Percentiles rank a stretch among this genome's conserved stretches.
These are phyloP conservation scores for Paraphaeosphaeria minitans DNA, from an alignment of 2,329 filamentous ascomycete species.

Conservation along the genomic window DNA sequence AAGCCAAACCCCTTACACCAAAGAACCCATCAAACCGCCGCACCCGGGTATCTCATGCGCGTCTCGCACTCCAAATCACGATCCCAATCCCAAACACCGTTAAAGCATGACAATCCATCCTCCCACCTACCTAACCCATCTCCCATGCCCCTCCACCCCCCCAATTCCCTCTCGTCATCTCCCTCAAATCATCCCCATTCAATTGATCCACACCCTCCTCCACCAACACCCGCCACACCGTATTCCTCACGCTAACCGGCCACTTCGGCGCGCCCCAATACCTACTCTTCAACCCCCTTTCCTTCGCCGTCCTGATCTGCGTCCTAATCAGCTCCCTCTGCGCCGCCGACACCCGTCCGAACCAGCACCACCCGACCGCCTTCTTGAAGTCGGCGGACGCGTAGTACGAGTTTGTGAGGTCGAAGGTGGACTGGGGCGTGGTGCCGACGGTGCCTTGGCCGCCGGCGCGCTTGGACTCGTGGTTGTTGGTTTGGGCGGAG, in stretches of 20 bases:
- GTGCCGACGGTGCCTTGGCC: conserved; percentile 56
- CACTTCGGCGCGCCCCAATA: conserved; percentile 64
- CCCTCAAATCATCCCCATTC: conserved; percentile 63
- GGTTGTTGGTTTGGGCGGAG: background rate
- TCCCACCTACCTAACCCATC: conserved; percentile 24
- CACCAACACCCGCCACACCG: conserved; percentile 60
- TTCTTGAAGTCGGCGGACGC: conserved; percentile 63
- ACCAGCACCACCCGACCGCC: conserved; percentile 59
- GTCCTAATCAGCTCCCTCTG: conserved; percentile 56
- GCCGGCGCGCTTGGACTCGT: conserved; percentile 8
- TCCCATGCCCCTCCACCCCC: conserved; percentile 34
- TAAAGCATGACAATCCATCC: background rate
- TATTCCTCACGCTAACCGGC: conserved; percentile 60
- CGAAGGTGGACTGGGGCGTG: conserved; percentile 42
- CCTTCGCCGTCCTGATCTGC: conserved; percentile 59
- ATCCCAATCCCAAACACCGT: background rate
- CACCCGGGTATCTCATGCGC: background rate
- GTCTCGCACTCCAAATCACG: background rate
- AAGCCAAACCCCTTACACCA: background rate
- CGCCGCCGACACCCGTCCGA: conserved; percentile 51
- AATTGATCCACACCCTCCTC: conserved; percentile 61
- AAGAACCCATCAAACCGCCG: background rate
- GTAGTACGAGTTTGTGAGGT: conserved; percentile 67
- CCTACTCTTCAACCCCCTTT: conserved; percentile 58
- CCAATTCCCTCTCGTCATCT: conserved; percentile 57